Evolutionary conservation across 352 stramenopile genomes (phyloP), one percentile per base, ranked within the genome.

Genomic region (Bremia lactucae): DNA sequence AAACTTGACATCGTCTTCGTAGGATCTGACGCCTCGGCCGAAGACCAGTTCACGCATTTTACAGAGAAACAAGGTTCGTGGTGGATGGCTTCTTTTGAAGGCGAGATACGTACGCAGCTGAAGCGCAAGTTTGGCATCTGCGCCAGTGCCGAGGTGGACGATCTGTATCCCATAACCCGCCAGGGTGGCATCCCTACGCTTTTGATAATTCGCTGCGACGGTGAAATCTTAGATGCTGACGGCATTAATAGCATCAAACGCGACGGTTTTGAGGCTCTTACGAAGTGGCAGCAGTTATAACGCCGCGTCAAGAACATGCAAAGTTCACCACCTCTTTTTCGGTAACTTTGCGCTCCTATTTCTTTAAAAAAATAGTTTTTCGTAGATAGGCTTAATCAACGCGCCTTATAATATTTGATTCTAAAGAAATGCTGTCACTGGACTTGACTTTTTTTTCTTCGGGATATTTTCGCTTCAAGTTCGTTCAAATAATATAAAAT

Each of bases 51-150:
- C 1, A 66, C 58, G 15, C 68, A 93, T 43, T 73, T 90, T 13
- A 54, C 58, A 23, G 53, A 83, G 46, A 90, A 87, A 52, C 77
- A 89, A 31, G 73, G 77, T 0, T 44, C 58, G 6, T 90, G 77
- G 77, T 88, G 76, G 70, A 70, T 75, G 57, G 68, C 86, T 29
- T 69, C 77, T 10, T 93, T 80, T 49, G 65, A 80, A 28, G 68
- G 61, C 28, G 42, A 67, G 9, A 55, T 79, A 11, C 77, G 76
- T 35, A 65, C 71, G 21, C 68, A 71, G 31, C 64, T 93, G 31
- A 90, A 93, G 68, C 72, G 73, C 35, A 81, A 83, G 68, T 92
- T 86, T 50, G 61, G 68, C 7, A 65, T 89, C 22, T 88, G 77
- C 42, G 80, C 80, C 10, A 54, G 49, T 16, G 83, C 78, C 21